Evolutionary conservation across 2,329 filamentous ascomycete genomes (phyloP).

Genomic region (Fusarium tjaetaba): DNA sequence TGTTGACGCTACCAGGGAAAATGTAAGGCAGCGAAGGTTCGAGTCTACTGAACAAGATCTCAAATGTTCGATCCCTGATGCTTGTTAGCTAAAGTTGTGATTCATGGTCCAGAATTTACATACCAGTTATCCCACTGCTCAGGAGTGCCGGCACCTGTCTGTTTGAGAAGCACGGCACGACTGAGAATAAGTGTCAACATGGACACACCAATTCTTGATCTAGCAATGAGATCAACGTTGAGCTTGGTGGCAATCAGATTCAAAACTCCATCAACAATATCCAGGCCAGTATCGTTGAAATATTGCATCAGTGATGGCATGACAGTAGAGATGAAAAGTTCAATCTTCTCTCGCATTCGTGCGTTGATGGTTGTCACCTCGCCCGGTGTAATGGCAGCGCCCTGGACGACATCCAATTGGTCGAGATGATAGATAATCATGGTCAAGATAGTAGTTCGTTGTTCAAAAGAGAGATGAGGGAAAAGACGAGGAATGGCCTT

Average conservation of each 20-base stretch:
- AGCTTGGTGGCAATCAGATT: conserved; percentile 85
- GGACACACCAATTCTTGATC: conserved; percentile 86
- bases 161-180: conserved; percentile 91
- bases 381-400: conserved; percentile 77
- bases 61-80: conserved; percentile 78
- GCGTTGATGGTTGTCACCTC: conserved; percentile 78
- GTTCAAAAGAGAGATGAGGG: conserved; percentile 89
- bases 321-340: conserved; percentile 87
- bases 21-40: conserved; percentile 86
- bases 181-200: conserved; percentile 95
- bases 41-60: conserved; percentile 84
- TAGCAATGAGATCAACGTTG: conserved; percentile 84
- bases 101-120: conserved; percentile 39
- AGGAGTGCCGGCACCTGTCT: conserved; percentile 75
- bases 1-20: conserved; percentile 91
- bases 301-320: conserved; percentile 91
- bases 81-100: conserved; percentile 46
- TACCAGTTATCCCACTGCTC: conserved; percentile 84
- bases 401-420: conserved; percentile 86
- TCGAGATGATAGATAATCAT: conserved; percentile 96
- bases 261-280: conserved; percentile 90
- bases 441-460: conserved; percentile 93
- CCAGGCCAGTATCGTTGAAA: conserved; percentile 88
- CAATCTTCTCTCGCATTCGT: conserved; percentile 87
- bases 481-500: conserved; percentile 95